These are phyloP conservation scores for Syzygium jambos DNA, from an alignment of 345 rosid genomes.

Conservation along the genomic window DNA sequence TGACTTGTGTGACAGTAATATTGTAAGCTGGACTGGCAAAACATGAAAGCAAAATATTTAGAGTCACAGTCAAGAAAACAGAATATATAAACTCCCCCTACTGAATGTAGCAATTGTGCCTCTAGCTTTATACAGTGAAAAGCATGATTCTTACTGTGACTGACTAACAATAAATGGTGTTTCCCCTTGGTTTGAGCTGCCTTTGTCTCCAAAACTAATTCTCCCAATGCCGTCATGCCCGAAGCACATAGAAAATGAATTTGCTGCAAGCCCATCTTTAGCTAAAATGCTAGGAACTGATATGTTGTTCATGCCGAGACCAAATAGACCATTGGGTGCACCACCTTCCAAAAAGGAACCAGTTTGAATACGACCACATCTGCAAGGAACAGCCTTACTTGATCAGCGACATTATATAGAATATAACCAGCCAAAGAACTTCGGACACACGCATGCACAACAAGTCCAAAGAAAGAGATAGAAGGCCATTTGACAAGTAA, in stretches of 20 bases:
- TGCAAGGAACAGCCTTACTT: slow-evolving; percentile 16
- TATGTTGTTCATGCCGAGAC: slow-evolving; percentile 68
- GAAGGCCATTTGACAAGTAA: not conserved
- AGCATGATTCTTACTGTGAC: slow-evolving; percentile 41
- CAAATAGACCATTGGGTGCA: slow-evolving; percentile 96
- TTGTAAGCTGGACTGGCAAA: slow-evolving; percentile 72
- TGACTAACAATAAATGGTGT: slow-evolving; percentile 61
- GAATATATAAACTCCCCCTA: not conserved
- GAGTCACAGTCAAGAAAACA: not conserved
- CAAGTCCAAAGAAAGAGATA: not conserved
- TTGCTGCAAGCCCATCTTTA: slow-evolving; percentile 41
- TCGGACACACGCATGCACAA: not conserved
- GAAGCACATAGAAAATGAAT: slow-evolving; percentile 97
- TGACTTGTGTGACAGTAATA: slow-evolving; percentile 52
- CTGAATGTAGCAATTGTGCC: not conserved
- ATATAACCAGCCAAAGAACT: not conserved
- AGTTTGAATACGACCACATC: slow-evolving; percentile 82
- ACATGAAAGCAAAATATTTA: not conserved
- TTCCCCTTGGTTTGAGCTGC: slow-evolving; percentile 65
- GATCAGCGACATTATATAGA: not conserved
- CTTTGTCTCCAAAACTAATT: slow-evolving; percentile 87
- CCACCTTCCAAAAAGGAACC: slow-evolving; percentile 81
- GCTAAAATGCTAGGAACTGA: slow-evolving; percentile 94
- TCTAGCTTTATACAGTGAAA: not conserved
- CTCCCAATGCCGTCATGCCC: slow-evolving; percentile 63